phyloP scores from a whole-genome alignment of 1,284 basidiomycete genomes.

The Coniferiporia sulphurascens region DNA sequence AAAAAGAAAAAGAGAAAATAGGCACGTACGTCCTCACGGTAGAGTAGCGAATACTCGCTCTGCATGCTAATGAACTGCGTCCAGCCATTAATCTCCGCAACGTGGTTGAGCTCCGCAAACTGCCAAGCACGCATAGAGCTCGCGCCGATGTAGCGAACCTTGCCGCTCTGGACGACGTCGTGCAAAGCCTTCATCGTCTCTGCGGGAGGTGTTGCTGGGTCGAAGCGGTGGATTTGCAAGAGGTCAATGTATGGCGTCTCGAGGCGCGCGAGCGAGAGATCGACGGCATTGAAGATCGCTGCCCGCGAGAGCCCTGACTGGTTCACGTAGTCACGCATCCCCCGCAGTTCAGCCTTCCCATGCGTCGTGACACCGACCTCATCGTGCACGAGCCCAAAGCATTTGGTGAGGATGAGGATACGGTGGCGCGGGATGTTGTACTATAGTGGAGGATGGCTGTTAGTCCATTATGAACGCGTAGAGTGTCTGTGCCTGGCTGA shows the following conservation, averaged over 20 bases:
- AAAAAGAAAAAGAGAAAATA: not conserved
- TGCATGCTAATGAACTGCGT: slow-evolving; percentile 37
- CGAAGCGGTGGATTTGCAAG: slow-evolving; percentile 36
- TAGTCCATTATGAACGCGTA: too few species aligned
- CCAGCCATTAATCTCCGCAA: slow-evolving; percentile 27
- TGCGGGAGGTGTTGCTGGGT: slow-evolving; percentile 31
- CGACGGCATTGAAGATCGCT: slow-evolving; percentile 35
- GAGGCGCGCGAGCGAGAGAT: slow-evolving; percentile 30
- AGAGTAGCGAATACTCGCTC: slow-evolving; percentile 34
- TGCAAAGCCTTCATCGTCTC: slow-evolving; percentile 40
- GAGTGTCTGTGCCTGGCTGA: not conserved
- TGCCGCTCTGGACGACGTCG: slow-evolving; percentile 36
- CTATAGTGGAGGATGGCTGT: slow-evolving; percentile 15
- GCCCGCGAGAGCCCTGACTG: slow-evolving; percentile 33
- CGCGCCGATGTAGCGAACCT: slow-evolving; percentile 39
- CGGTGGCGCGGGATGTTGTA: slow-evolving; percentile 40
- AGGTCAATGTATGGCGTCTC: slow-evolving; percentile 35
- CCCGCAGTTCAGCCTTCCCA: slow-evolving; percentile 15
- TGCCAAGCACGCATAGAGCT: slow-evolving; percentile 34
- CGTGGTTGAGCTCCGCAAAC: slow-evolving; percentile 28
- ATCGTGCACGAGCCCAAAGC: slow-evolving; percentile 19
- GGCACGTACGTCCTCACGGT: slow-evolving; percentile 34
- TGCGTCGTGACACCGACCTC: slow-evolving; percentile 9
- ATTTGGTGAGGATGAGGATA: slow-evolving; percentile 32
- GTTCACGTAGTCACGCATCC: slow-evolving; percentile 31